phyloP scores from a whole-genome alignment of 75 land plant species.

The Azolla pinnata region DNA sequence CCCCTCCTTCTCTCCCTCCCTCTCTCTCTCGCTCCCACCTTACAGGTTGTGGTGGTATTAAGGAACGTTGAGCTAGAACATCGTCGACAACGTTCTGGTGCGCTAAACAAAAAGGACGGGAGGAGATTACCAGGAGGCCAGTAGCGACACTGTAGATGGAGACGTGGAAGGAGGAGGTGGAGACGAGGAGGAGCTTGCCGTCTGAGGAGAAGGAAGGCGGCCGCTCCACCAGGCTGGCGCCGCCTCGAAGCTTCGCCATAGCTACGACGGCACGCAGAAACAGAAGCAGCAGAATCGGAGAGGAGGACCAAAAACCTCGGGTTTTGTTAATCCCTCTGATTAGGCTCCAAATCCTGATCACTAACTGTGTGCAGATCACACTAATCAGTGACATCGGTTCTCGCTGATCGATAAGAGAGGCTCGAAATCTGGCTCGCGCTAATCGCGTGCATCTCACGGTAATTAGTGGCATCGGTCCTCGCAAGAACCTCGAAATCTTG shows the following conservation, averaged over 20 bases:
- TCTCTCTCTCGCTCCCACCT: background rate
- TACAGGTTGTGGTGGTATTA: background rate
- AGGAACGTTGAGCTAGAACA: background rate
- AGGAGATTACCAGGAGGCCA: constrained; percentile 34
- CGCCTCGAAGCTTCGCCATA: constrained; percentile 55
- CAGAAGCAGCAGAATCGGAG: too few species aligned
- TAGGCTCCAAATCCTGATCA: too few species aligned
- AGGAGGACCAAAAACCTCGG: too few species aligned
- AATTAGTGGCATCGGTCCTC: too few species aligned
- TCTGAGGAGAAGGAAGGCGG: constrained; percentile 78
- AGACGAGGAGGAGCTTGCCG: constrained; percentile 61
- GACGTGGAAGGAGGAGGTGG: constrained; percentile 62
- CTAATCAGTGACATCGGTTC: too few species aligned
- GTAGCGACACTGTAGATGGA: constrained; percentile 88
- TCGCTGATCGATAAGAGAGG: too few species aligned
- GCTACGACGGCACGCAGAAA: too few species aligned
- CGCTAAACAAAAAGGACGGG: background rate
- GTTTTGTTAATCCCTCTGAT: too few species aligned
- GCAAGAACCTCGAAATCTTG: too few species aligned
- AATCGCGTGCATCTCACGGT: too few species aligned
- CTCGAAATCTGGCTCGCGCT: too few species aligned
- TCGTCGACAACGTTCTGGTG: background rate
- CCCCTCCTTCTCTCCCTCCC: background rate
- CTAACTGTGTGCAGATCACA: too few species aligned
- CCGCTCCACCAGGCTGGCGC: constrained; percentile 39